Conservation (phyloP, 805 yeast genomes). For the Metschnikowia anglica region DNA sequence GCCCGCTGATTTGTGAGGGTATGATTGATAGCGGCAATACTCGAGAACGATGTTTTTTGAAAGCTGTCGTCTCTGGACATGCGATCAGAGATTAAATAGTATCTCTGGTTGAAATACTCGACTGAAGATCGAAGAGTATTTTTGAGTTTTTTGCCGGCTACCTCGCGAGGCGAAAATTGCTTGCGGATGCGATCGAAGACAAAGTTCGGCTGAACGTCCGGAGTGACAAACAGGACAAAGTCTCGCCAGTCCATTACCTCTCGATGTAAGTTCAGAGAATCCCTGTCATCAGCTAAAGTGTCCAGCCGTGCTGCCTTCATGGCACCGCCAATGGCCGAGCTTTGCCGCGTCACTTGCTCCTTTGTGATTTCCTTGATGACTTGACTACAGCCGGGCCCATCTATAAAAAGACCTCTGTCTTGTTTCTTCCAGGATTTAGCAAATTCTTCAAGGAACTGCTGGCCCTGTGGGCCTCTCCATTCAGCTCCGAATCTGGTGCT, state of each 20-base stretch:
- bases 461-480: slow-evolving; percentile 73
- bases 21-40: slow-evolving; percentile 44
- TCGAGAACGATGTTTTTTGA: slow-evolving; percentile 49
- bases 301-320: slow-evolving; percentile 21
- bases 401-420: slow-evolving; percentile 82
- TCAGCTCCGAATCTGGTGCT: slow-evolving; percentile 79
- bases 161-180: slow-evolving; percentile 44
- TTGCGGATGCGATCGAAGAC: slow-evolving; percentile 60
- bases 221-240: slow-evolving; percentile 64
- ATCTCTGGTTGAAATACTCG: slow-evolving; percentile 52
- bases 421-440: slow-evolving; percentile 86
- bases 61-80: slow-evolving; percentile 74
- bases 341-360: slow-evolving; percentile 13
- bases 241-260: slow-evolving; percentile 63
- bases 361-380: slow-evolving; percentile 57
- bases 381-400: slow-evolving; percentile 63
- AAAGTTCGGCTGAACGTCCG: slow-evolving; percentile 62
- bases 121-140: slow-evolving; percentile 25
- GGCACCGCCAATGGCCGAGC: neutral
- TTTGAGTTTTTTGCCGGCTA: slow-evolving; percentile 16
- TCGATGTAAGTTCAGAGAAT: slow-evolving; percentile 14
- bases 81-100: slow-evolving; percentile 64
- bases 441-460: slow-evolving; percentile 67
- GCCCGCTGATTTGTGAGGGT: slow-evolving; percentile 11
- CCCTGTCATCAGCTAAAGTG: slow-evolving; percentile 20